phyloP scores from a whole-genome alignment of 139 green algal species.

The Ulvella scutata region DNA sequence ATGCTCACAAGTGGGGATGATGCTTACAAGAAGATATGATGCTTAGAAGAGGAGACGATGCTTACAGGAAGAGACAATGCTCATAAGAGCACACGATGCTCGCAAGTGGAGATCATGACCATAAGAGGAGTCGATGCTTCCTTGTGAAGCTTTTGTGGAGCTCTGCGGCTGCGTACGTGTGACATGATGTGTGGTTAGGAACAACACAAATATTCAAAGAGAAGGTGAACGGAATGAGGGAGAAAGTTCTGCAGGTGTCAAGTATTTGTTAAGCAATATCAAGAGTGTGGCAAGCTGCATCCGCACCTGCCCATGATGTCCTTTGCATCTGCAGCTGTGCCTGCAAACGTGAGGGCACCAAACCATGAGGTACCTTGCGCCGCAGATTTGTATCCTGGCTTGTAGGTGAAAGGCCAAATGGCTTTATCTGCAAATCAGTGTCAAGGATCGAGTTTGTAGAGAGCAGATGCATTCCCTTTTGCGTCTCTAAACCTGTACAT shows the following conservation, averaged over 20 bases:
- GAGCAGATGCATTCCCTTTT: too few species aligned
- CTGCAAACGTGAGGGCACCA: background rate
- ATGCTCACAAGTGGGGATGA: background rate
- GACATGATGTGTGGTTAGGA: background rate
- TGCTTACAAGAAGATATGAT: background rate
- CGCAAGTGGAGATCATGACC: background rate
- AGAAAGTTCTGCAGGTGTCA: background rate
- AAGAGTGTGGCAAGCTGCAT: background rate
- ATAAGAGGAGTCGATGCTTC: background rate
- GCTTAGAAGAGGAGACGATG: background rate
- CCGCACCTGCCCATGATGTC: background rate
- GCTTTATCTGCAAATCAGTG: background rate
- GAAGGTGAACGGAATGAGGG: background rate
- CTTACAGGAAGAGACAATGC: background rate
- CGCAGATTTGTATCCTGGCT: background rate
- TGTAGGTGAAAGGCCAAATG: background rate
- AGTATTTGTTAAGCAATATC: background rate
- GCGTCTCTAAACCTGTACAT: too few species aligned
- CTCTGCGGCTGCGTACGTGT: background rate
- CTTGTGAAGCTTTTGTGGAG: background rate
- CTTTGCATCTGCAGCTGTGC: background rate
- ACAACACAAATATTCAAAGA: background rate
- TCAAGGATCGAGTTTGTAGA: too few species aligned
- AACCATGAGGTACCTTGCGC: background rate
- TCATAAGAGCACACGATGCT: background rate